Conservation (phyloP, 106 monocot genomes). For the Apostasia shenzhenica region DNA sequence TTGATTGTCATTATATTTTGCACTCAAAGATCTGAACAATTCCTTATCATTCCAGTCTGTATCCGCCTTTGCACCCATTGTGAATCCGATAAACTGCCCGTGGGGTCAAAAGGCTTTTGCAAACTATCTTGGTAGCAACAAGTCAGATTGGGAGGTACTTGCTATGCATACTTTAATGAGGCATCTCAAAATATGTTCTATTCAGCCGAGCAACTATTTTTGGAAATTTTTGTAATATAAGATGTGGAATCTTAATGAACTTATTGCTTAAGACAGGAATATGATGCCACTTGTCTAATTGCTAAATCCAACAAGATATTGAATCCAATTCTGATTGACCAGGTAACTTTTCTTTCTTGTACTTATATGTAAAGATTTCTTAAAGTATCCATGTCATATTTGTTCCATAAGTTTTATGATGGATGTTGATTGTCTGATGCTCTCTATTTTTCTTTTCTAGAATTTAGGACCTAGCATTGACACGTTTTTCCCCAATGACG, state of each 20-base stretch:
- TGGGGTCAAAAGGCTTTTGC: constrained; percentile 98
- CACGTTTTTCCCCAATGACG: too few species aligned
- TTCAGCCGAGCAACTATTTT: neutral
- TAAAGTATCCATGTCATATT: neutral
- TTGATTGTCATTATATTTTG: too few species aligned
- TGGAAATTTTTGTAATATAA: neutral
- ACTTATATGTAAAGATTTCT: neutral
- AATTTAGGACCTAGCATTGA: too few species aligned
- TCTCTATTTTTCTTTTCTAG: too few species aligned
- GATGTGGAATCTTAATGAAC: neutral
- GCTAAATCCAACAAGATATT: constrained; percentile 43
- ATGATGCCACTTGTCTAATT: constrained; percentile 85
- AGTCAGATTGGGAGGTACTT: constrained; percentile 84
- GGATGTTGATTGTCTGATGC: neutral
- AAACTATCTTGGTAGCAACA: constrained; percentile 74
- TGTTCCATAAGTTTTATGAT: neutral
- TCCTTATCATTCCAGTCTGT: constrained; percentile 48
- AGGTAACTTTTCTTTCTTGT: constrained; percentile 29
- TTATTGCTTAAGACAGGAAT: constrained; percentile 46
- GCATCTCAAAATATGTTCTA: neutral
- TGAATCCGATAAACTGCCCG: constrained; percentile 80
- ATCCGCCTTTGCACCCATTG: constrained; percentile 87
- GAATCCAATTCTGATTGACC: constrained; percentile 82
- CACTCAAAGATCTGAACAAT: neutral
- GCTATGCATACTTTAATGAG: neutral